Conservation (phyloP, 169 alveolate species). For the Eimeria brunetti region DNA sequence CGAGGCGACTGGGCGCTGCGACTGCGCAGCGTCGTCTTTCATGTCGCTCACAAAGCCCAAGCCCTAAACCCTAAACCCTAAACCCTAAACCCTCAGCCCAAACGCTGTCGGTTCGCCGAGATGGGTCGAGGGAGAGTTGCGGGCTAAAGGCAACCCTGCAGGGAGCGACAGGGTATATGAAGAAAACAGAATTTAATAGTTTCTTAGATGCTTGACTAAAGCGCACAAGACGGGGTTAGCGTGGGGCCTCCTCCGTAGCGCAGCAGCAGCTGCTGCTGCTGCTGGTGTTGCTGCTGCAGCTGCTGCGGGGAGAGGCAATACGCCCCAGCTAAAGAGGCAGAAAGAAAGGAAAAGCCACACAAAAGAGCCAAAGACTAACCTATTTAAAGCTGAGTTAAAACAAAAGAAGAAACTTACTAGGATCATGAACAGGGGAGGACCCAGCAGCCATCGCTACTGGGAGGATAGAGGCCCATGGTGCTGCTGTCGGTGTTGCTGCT, state of each 20-base stretch:
- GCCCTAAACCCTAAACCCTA: neutral
- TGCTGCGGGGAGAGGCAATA: neutral
- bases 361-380: neutral
- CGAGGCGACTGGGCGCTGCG: conserved; percentile 4
- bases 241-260: conserved; percentile 8
- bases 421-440: neutral
- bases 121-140: neutral
- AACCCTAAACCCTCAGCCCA: neutral
- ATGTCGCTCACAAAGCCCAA: neutral
- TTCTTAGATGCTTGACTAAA: neutral
- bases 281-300: conserved; percentile 1
- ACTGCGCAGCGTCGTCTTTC: conserved; percentile 44
- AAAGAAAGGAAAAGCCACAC: neutral
- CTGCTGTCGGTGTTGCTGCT: conserved; percentile 5
- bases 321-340: neutral
- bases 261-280: neutral
- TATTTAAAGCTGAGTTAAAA: neutral
- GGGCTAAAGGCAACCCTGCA: neutral
- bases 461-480: conserved; percentile 12
- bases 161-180: neutral
- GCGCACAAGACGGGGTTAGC: neutral
- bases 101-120: neutral
- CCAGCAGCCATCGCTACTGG: neutral
- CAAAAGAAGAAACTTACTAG: neutral
- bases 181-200: neutral